phyloP scores from a whole-genome alignment of 176 grass and related monocot genomes.

The Phragmites australis region DNA sequence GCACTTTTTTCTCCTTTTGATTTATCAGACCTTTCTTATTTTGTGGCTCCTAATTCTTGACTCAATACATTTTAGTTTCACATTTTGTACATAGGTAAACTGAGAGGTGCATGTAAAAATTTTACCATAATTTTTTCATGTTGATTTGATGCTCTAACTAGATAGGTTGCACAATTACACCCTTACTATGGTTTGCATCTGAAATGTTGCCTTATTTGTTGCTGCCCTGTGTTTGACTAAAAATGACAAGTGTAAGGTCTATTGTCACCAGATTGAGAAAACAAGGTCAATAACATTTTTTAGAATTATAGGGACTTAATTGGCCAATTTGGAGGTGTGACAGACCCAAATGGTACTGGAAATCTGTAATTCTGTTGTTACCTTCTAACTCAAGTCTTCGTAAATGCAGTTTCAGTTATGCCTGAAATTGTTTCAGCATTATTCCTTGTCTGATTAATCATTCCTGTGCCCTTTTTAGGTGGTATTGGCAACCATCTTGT shows the following conservation, averaged over 20 bases:
- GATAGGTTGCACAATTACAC: not conserved
- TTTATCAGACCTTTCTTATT: not conserved
- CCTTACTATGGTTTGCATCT: not conserved
- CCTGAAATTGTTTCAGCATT: constrained; percentile 18
- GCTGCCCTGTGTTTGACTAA: constrained; percentile 1
- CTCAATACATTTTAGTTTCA: not conserved
- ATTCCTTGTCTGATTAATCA: constrained; percentile 30
- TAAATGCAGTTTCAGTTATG: constrained; percentile 24
- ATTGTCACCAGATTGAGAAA: not conserved
- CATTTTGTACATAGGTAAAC: not conserved
- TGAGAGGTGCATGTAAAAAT: not conserved
- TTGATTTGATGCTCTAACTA: not conserved
- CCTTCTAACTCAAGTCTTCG: not conserved
- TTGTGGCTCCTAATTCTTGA: not conserved
- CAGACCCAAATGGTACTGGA: not conserved
- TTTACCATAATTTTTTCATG: not conserved
- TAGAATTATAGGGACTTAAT: not conserved
- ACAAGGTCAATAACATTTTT: not conserved
- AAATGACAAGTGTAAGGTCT: not conserved
- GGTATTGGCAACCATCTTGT: constrained; percentile 68
- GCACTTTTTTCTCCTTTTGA: not conserved
- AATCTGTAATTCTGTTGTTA: not conserved
- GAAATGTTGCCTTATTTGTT: not conserved
- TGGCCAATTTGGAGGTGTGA: not conserved
- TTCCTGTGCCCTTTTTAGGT: constrained; percentile 56